phyloP scores from a whole-genome alignment of 208 protist species.

The Borovskyia barvae region DNA sequence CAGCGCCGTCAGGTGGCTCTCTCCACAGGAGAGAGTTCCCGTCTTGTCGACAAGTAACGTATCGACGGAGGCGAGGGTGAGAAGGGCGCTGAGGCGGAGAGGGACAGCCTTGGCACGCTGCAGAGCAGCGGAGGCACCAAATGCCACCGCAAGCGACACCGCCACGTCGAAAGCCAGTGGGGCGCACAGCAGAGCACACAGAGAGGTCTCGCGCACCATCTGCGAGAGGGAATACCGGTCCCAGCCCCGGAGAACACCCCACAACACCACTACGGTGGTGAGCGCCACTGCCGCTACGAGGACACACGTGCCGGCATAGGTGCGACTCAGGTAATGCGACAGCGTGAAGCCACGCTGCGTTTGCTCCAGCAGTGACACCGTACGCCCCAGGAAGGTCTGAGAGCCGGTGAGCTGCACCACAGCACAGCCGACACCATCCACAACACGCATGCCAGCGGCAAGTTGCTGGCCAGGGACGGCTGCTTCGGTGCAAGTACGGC shows the following conservation, averaged over 20 bases:
- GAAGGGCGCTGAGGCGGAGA: constrained; percentile 79
- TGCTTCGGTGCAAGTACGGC: constrained; percentile 86
- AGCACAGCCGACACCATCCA: constrained; percentile 44
- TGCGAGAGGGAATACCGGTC: neutral
- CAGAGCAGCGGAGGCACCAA: constrained; percentile 75
- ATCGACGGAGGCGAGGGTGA: constrained; percentile 52
- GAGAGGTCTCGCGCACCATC: constrained; percentile 27
- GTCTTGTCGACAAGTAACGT: constrained; percentile 89
- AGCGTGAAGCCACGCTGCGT: neutral
- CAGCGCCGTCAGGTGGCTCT: constrained; percentile 52
- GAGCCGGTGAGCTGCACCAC: constrained; percentile 72
- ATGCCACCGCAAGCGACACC: constrained; percentile 44
- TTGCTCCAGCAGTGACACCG: constrained; percentile 63
- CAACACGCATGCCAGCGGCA: constrained; percentile 74
- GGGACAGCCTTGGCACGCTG: constrained; percentile 82
- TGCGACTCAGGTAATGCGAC: constrained; percentile 6
- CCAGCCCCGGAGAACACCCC: neutral
- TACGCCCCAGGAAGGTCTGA: constrained; percentile 89
- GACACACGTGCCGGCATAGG: constrained; percentile 1
- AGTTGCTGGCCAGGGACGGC: constrained; percentile 65
- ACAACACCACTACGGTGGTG: constrained; percentile 5
- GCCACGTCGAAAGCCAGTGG: constrained; percentile 48
- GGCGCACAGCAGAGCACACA: constrained; percentile 25
- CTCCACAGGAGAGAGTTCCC: constrained; percentile 89
- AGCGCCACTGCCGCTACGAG: neutral